Percentiles rank a stretch among this genome's conserved stretches.
Evolutionary conservation across 306 rosid genomes (phyloP).

Genomic region (Rubus idaeus): DNA sequence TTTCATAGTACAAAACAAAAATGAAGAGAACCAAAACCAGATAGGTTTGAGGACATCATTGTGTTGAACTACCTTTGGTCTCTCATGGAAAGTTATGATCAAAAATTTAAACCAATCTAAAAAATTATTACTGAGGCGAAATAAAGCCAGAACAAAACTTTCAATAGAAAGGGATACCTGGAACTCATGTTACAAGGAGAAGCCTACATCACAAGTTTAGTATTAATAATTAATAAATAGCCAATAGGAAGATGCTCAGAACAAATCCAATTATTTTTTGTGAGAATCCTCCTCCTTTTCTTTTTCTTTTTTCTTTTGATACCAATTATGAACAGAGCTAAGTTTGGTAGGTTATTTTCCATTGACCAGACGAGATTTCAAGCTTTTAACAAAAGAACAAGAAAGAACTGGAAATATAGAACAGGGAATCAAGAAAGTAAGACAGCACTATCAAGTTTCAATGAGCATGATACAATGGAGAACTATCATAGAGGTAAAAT

Average conservation of each 20-base stretch:
- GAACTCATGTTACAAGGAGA: background rate
- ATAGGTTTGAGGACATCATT: background rate
- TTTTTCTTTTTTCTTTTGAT: background rate
- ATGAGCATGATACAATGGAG: background rate
- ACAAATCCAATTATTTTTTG: background rate
- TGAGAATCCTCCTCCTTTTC: background rate
- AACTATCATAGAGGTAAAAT: background rate
- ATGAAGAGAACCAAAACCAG: background rate
- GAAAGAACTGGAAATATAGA: slow-evolving; percentile 8
- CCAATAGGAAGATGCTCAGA: background rate
- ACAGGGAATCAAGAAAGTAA: background rate
- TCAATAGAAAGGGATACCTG: background rate
- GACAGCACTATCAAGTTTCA: background rate
- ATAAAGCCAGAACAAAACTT: background rate
- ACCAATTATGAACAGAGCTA: background rate
- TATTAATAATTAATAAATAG: background rate
- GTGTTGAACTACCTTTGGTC: background rate
- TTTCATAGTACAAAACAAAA: background rate
- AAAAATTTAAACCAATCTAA: background rate
- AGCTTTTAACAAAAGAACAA: slow-evolving; percentile 2
- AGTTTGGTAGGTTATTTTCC: slow-evolving; percentile 6
- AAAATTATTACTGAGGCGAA: background rate
- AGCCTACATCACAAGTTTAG: background rate
- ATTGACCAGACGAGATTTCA: background rate
- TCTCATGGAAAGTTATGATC: background rate